Percentiles rank a stretch among this genome's conserved stretches.
Evolutionary conservation across 306 rosid genomes (phyloP).

Genomic region (Quercus agrifolia): DNA sequence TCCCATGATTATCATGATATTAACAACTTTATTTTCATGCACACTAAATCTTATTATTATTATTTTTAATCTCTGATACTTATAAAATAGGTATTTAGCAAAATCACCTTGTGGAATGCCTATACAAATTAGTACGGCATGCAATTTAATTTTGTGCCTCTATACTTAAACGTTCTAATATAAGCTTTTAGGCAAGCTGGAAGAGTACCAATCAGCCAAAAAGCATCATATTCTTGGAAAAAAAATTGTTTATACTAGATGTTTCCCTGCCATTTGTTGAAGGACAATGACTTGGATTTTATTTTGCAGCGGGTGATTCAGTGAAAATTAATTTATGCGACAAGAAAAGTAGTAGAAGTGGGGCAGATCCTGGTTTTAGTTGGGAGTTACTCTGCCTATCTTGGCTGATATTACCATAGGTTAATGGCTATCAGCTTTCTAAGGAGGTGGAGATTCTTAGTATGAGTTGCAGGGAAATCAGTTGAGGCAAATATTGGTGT

Average conservation of each 20-base stretch:
- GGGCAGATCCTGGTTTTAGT: slow-evolving; percentile 16
- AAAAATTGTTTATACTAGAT: no score
- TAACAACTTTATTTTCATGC: background rate
- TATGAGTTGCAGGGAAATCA: background rate
- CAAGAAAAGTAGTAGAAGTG: slow-evolving; percentile 16
- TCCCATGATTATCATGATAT: background rate
- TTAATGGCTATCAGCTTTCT: background rate
- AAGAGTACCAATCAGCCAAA: no score
- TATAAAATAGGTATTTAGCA: background rate
- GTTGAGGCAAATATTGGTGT: background rate
- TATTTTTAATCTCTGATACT: background rate
- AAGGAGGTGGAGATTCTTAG: background rate
- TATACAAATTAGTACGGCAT: no score
- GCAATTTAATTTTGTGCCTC: no score
- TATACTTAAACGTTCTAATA: no score
- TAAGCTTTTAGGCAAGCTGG: no score
- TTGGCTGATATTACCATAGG: background rate
- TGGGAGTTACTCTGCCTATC: background rate
- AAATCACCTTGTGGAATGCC: background rate
- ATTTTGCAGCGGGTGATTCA: slow-evolving; percentile 37
- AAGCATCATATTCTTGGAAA: no score
- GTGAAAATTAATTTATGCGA: slow-evolving; percentile 24
- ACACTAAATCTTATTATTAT: background rate
- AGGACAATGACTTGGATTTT: slow-evolving; percentile 26
- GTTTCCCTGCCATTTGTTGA: background rate